Evolutionary conservation across 2,329 filamentous ascomycete species (phyloP).

Genomic region (Lizonia empirigonia): DNA sequence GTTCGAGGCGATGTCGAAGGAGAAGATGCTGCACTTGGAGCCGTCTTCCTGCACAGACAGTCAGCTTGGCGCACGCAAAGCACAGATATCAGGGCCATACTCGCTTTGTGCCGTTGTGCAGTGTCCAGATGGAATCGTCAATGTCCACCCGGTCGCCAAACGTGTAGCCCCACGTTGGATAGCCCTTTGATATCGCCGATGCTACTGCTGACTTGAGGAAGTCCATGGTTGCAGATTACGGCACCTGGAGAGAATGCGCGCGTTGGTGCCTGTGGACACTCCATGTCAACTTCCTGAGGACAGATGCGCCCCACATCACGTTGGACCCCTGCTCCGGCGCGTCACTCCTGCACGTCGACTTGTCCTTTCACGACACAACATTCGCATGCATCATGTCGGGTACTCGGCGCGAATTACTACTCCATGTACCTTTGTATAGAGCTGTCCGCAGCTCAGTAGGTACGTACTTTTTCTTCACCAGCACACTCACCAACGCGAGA

Average conservation of each 20-base stretch:
- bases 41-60: constrained; percentile 74
- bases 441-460: neutral
- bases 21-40: constrained; percentile 94
- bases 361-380: neutral
- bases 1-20: constrained; percentile 85
- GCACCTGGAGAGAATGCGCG: neutral
- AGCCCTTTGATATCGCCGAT: constrained; percentile 90
- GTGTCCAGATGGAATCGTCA: constrained; percentile 93
- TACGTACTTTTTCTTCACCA: neutral
- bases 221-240: constrained; percentile 69
- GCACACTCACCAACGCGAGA: constrained; percentile 18
- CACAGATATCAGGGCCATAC: constrained; percentile 56
- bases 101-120: constrained; percentile 91
- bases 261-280: constrained; percentile 6
- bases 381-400: neutral
- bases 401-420: no score
- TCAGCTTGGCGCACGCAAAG: constrained; percentile 27
- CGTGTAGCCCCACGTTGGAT: constrained; percentile 84
- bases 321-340: constrained; percentile 19
- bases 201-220: constrained; percentile 97
- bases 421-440: neutral
- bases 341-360: constrained; percentile 7
- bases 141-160: constrained; percentile 93
- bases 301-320: constrained; percentile 26
- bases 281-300: constrained; percentile 17